Conservation (phyloP, 345 rosid species). For the Limnanthes douglasii region DNA sequence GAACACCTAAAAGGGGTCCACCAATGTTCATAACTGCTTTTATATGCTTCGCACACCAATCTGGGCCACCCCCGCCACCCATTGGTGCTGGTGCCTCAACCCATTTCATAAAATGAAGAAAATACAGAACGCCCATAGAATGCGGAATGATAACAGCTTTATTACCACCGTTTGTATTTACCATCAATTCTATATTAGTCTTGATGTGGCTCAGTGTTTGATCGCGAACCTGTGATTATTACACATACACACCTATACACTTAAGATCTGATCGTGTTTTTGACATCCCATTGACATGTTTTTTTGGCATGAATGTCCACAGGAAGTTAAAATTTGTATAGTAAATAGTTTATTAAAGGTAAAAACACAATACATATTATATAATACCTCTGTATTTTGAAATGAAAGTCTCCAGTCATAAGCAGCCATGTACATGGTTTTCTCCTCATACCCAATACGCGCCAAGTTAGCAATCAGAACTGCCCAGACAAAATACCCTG, state of each 20-base stretch:
- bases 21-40: constrained; percentile 92
- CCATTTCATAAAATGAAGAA: constrained; percentile 98
- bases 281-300: too few species aligned
- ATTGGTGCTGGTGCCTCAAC: constrained; percentile 95
- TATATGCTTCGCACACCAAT: constrained; percentile 91
- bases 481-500: constrained; percentile 98
- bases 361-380: too few species aligned
- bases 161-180: constrained; percentile 61
- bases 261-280: too few species aligned
- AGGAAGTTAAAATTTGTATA: too few species aligned
- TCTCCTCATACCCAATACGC: constrained; percentile 89
- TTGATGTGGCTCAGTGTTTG: constrained; percentile 75
- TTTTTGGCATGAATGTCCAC: too few species aligned
- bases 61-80: constrained; percentile 96
- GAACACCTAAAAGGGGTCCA: constrained; percentile 91
- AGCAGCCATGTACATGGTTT: constrained; percentile 93
- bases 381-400: constrained; percentile 82
- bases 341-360: too few species aligned
- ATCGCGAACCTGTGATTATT: constrained; percentile 64
- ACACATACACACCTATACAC: constrained; percentile 6
- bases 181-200: constrained; percentile 74
- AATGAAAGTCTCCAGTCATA: constrained; percentile 95
- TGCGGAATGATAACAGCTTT: constrained; percentile 90
- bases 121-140: constrained; percentile 93
- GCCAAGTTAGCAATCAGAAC: constrained; percentile 93